Evolutionary conservation across 768 basidiomycete species (phyloP), one percentile per base, ranked within the genome.

Genomic region (Trametes villosa): DNA sequence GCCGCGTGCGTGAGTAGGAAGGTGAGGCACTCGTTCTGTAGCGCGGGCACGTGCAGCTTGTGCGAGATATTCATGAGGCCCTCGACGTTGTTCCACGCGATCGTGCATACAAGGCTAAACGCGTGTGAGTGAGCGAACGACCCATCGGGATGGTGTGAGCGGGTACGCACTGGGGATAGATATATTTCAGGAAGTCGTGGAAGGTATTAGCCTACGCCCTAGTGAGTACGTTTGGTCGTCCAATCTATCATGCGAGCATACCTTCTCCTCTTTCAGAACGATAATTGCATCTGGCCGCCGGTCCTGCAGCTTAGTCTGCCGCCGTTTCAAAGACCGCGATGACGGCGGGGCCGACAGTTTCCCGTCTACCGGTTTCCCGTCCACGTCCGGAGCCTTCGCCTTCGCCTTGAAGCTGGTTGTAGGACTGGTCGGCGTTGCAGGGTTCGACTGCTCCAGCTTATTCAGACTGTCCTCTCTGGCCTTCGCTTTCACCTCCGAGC

Each of bases 1-100:
- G 96, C 94, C 0, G 95, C 95, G 65, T 96, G 94, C 0, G 92
- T 93, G 46, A 97, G 83, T 30, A 98, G 82, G 75, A 97, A 98
- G 3, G 84, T 86, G 30, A 92, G 82, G 73, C 94, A 96, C 69
- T 92, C 86, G 42, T 83, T 83, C 69, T 93, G 91, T 40, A 97
- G 79, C 3, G 89, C 78, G 2, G 91, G 87, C 5, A 92, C 91
- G 63, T 90, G 91, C 56, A 96, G 86, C 70, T 94, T 96, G 74
- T 92, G 87, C 2, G 93, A 87, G 22, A 96, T 89, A 69, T 95
- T 92, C 86, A 95, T 90, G 41, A 94, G 82, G 40, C 89, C 88
- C 67, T 93, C 94, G 27, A 94, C 96, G 72, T 97, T 97, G 67
- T 92, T 91, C 93, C 95, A 98, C 0, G 92, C 90, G 54, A 96